These are phyloP conservation scores for Xylaria bambusicola DNA, from an alignment of 495 filamentous ascomycete species.

Conservation along the genomic window DNA sequence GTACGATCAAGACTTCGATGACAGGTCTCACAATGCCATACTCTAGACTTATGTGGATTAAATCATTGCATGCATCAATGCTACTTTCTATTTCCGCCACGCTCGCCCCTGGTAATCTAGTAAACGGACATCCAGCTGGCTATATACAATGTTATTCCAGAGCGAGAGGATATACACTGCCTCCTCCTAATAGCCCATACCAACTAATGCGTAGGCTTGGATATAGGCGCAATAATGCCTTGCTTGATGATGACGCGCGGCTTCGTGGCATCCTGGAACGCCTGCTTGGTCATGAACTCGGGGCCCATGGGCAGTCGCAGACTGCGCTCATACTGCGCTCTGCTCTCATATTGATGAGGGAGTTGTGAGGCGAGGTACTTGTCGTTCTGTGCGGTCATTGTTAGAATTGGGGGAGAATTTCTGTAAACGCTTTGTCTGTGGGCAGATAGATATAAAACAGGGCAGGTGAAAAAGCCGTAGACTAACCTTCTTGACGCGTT, in stretches of 20 bases:
- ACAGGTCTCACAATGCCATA: no score
- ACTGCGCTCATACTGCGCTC: conserved; percentile 86
- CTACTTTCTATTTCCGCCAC: no score
- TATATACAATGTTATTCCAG: no score
- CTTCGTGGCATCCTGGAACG: conserved; percentile 86
- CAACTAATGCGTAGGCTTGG: conserved; percentile 62
- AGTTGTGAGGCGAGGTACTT: conserved; percentile 82
- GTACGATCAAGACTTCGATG: no score
- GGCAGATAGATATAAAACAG: background rate
- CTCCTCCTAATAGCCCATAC: no score
- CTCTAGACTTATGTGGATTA: no score
- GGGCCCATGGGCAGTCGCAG: conserved; percentile 85
- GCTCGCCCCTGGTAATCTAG: no score
- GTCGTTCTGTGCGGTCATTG: conserved; percentile 59
- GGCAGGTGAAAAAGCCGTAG: background rate
- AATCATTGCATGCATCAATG: no score
- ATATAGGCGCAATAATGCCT: conserved; percentile 87
- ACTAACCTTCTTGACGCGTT: conserved; percentile 81
- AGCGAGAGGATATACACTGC: no score
- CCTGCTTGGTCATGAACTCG: conserved; percentile 93
- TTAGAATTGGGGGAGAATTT: conserved; percentile 37
- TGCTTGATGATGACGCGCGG: conserved; percentile 90
- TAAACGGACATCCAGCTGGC: background rate
- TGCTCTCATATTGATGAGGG: conserved; percentile 84
- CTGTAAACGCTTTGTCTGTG: background rate